Percentiles rank a stretch among this genome's conserved stretches.
Conservation (phyloP, 139 green algal species). For the Trebouxia sp. region DNA sequence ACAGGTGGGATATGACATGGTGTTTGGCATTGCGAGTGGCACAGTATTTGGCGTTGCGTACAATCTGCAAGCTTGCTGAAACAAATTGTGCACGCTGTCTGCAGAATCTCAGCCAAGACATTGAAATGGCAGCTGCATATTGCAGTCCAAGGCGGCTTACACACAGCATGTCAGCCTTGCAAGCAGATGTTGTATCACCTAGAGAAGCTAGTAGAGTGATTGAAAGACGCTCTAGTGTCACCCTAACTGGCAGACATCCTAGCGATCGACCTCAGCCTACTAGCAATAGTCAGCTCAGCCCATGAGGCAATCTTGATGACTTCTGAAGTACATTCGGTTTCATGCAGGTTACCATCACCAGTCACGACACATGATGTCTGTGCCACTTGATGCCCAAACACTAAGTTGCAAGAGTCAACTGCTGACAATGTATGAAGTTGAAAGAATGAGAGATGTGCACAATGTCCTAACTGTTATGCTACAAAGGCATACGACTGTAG, state of each 20-base stretch:
- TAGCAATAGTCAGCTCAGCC: neutral
- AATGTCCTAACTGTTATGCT: too few relatives aligned
- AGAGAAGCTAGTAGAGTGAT: neutral
- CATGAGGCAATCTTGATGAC: neutral
- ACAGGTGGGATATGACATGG: neutral
- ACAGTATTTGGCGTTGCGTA: too few relatives aligned
- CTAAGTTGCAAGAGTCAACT: too few relatives aligned
- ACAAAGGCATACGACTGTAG: too few relatives aligned
- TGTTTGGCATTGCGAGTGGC: neutral
- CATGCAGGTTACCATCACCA: too few relatives aligned
- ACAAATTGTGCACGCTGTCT: neutral
- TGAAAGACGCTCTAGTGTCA: constrained; percentile 4
- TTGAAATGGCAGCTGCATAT: constrained; percentile 24
- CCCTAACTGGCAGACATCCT: neutral
- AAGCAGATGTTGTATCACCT: neutral
- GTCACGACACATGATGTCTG: too few relatives aligned
- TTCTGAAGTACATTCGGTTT: too few relatives aligned
- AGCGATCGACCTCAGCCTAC: neutral
- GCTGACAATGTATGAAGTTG: too few relatives aligned
- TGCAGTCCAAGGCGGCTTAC: constrained; percentile 8
- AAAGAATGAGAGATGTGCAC: too few relatives aligned
- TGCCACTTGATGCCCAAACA: too few relatives aligned
- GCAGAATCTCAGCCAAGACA: constrained; percentile 4
- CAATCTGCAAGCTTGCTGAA: too few relatives aligned
- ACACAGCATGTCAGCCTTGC: neutral